Evolutionary conservation across 2,329 filamentous ascomycete species (phyloP), one percentile per base, ranked within the genome.

Genomic region (Xylaria arbuscula): DNA sequence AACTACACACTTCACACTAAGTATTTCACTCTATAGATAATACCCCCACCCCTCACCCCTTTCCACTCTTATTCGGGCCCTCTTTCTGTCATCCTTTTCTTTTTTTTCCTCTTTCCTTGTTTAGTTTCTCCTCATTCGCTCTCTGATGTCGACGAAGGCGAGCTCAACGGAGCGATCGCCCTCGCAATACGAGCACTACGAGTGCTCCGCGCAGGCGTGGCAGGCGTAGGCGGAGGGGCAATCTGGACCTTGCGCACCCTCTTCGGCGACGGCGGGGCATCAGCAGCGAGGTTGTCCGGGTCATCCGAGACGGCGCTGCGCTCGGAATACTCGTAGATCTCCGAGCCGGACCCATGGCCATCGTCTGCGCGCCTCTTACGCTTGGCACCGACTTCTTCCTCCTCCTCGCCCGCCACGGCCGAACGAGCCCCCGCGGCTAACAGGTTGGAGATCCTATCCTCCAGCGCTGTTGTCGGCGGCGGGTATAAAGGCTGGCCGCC

Each of bases 291-390:
- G 40, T 76, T 70, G 5, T 42, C 47, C 4, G 70, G 24, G 1
- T 72, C 68, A 22, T 76, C 75, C 7, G 69, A 10, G 10, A 72
- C 74, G n/a, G 75, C 75, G 62, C 69, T 66, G 5, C 48, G 56
- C 68, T 76, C 75, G 22, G 73, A 75, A 69, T 72, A 73, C 59
- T 76, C 75, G 54, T 76, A 74, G 13, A 70, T 68, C 7, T 65
- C 65, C 47, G 70, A 50, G 19, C 11, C 9, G n/a, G 34, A 34
- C 4, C 24, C 34, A 4, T 34, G 28, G 48, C 62, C 57, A 24
- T 56, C 3, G 22, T 28, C 32, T 1, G 53, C 32, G 15, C 32
- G 34, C 9, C 67, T 47, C 54, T 55, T 64, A 38, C 70, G 74
- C 68, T 72, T 73, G 19, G 19, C 47, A 7, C 19, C 47, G 38